Percentiles rank a stretch among this genome's conserved stretches.
These are phyloP conservation scores for Skeletonema potamos DNA, from an alignment of 108 stramenopile species.

Conservation along the genomic window DNA sequence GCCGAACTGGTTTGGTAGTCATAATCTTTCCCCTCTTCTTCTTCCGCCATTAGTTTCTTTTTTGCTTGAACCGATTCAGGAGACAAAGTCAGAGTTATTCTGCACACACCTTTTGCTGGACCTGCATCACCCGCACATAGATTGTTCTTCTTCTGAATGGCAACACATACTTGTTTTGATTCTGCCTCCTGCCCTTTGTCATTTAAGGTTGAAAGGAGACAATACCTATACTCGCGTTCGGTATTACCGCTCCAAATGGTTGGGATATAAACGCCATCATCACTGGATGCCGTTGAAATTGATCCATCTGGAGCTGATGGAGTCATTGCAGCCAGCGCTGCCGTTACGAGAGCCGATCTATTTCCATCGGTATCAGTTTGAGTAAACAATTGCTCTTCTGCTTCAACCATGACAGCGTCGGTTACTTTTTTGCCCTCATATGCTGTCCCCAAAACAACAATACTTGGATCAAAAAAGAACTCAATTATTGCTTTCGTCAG, in stretches of 20 bases:
- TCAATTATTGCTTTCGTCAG: slow-evolving; percentile 40
- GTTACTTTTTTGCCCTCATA: background rate
- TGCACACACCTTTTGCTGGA: slow-evolving; percentile 40
- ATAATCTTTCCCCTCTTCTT: slow-evolving; percentile 4
- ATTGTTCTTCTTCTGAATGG: slow-evolving; percentile 27
- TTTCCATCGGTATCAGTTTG: slow-evolving; percentile 6
- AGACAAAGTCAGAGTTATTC: slow-evolving; percentile 35
- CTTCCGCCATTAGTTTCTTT: slow-evolving; percentile 42
- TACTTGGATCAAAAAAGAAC: slow-evolving; percentile 22
- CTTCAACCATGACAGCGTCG: slow-evolving; percentile 10
- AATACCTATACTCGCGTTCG: slow-evolving; percentile 37
- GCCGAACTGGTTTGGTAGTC: slow-evolving; percentile 12
- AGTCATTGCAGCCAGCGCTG: slow-evolving; percentile 29
- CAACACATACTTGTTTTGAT: slow-evolving; percentile 42
- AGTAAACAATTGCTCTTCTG: slow-evolving; percentile 39
- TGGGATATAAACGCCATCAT: slow-evolving; percentile 35
- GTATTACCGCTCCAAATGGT: slow-evolving; percentile 48
- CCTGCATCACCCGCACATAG: slow-evolving; percentile 4
- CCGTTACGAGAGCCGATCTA: slow-evolving; percentile 18
- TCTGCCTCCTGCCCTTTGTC: slow-evolving; percentile 26
- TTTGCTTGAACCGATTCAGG: slow-evolving; percentile 34
- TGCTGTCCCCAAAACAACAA: background rate
- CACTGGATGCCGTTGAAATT: slow-evolving; percentile 4
- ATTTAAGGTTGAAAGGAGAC: slow-evolving; percentile 36
- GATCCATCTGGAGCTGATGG: background rate